Conservation (phyloP, 2,329 filamentous ascomycete species). For the Colletotrichum chrysophilum region DNA sequence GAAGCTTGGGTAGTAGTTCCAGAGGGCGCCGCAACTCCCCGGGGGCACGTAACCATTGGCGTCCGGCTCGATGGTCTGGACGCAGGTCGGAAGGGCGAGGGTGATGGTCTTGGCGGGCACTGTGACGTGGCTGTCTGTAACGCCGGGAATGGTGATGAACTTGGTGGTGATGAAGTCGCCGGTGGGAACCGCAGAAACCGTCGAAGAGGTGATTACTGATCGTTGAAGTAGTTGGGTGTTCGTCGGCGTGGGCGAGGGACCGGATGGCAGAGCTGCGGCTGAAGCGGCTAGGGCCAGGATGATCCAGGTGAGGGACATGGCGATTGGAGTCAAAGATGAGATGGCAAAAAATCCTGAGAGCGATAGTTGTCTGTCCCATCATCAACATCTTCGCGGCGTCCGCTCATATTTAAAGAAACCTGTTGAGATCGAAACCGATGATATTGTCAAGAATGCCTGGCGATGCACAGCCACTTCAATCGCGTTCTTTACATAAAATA, state of each 20-base stretch:
- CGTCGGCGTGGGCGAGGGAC: neutral
- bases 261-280: neutral
- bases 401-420: neutral
- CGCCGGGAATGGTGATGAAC: slow-evolving; percentile 29
- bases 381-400: neutral
- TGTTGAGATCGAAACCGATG: neutral
- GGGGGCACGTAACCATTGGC: slow-evolving; percentile 37
- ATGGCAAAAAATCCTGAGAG: neutral
- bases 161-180: slow-evolving; percentile 32
- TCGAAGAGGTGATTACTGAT: neutral
- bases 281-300: neutral
- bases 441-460: neutral
- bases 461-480: neutral
- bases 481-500: neutral
- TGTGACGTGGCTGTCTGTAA: slow-evolving; percentile 30
- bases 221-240: neutral
- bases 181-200: neutral
- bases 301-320: neutral
- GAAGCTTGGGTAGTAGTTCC: slow-evolving; percentile 38
- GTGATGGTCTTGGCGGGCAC: slow-evolving; percentile 35
- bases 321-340: neutral
- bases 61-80: slow-evolving; percentile 37
- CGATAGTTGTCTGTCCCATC: neutral
- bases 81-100: slow-evolving; percentile 38
- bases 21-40: slow-evolving; percentile 33